phyloP scores from a whole-genome alignment of 148 eudicot species.

The Nepenthes gracilis region DNA sequence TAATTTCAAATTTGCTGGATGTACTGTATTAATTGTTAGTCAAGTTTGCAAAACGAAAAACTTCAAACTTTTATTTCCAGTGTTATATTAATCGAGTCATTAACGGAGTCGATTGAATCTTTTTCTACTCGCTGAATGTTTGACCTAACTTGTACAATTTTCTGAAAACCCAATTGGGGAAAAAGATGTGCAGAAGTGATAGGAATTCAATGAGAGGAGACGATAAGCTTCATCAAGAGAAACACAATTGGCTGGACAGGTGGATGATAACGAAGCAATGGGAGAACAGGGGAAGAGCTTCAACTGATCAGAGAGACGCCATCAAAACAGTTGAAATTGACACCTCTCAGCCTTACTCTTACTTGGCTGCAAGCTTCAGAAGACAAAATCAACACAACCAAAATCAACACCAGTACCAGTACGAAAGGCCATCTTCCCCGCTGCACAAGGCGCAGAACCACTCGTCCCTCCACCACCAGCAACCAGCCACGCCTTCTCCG shows the following conservation, averaged over 20 bases:
- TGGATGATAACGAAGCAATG: slow-evolving; percentile 56
- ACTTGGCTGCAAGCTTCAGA: slow-evolving; percentile 29
- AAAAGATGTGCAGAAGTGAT: slow-evolving; percentile 48
- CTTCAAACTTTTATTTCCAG: no score
- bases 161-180: neutral
- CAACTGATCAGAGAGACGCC: slow-evolving; percentile 29
- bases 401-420: slow-evolving; percentile 8
- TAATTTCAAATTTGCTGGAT: no score
- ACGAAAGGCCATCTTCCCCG: slow-evolving; percentile 49
- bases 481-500: slow-evolving; percentile 49
- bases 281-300: slow-evolving; percentile 42
- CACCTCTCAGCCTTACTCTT: slow-evolving; percentile 48
- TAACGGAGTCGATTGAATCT: no score
- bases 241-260: slow-evolving; percentile 39
- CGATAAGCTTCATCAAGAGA: slow-evolving; percentile 36
- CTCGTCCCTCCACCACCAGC: slow-evolving; percentile 12
- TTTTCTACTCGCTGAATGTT: no score
- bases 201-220: slow-evolving; percentile 54
- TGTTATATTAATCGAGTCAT: no score
- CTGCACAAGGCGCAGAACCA: slow-evolving; percentile 30
- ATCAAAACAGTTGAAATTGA: slow-evolving; percentile 72
- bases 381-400: slow-evolving; percentile 23
- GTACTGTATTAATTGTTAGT: no score
- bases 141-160: no score
- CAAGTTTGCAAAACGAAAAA: no score